Percentiles rank a stretch among this genome's conserved stretches.
These are phyloP conservation scores for Myxozyma geophila DNA, from an alignment of 805 yeast genomes.

Conservation along the genomic window DNA sequence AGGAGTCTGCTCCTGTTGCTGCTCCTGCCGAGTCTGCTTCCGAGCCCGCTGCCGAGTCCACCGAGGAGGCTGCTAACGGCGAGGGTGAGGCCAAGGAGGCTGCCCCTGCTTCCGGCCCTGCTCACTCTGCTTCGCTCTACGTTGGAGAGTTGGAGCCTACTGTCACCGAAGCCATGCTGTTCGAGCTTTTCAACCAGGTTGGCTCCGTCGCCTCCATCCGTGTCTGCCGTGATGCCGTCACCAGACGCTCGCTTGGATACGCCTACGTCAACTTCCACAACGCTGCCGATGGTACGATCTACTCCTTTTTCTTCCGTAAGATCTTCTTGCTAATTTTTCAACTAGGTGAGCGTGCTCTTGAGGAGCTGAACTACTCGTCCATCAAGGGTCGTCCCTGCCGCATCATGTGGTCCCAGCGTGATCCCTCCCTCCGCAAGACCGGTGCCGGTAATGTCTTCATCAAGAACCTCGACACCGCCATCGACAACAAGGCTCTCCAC, in stretches of 20 bases:
- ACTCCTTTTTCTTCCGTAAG: neutral
- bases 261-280: constrained; percentile 97
- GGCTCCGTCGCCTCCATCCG: constrained; percentile 97
- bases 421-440: constrained; percentile 90
- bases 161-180: constrained; percentile 91
- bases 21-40: constrained; percentile 13
- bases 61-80: constrained; percentile 18
- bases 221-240: constrained; percentile 97
- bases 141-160: constrained; percentile 95
- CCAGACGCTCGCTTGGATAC: constrained; percentile 96
- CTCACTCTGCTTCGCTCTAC: constrained; percentile 71
- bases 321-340: neutral
- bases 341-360: constrained; percentile 74
- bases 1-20: constrained; percentile 20
- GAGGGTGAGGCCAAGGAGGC: constrained; percentile 39
- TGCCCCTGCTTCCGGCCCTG: constrained; percentile 44
- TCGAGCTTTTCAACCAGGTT: constrained; percentile 90
- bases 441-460: constrained; percentile 97
- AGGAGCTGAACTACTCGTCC: constrained; percentile 90
- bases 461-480: constrained; percentile 97
- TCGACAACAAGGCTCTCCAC: constrained; percentile 97
- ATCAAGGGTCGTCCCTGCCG: constrained; percentile 97
- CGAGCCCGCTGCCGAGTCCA: constrained; percentile 10
- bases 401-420: constrained; percentile 99
- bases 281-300: constrained; percentile 68